phyloP scores from a whole-genome alignment of 805 yeast species.

The Pichia pseudocactophila region DNA sequence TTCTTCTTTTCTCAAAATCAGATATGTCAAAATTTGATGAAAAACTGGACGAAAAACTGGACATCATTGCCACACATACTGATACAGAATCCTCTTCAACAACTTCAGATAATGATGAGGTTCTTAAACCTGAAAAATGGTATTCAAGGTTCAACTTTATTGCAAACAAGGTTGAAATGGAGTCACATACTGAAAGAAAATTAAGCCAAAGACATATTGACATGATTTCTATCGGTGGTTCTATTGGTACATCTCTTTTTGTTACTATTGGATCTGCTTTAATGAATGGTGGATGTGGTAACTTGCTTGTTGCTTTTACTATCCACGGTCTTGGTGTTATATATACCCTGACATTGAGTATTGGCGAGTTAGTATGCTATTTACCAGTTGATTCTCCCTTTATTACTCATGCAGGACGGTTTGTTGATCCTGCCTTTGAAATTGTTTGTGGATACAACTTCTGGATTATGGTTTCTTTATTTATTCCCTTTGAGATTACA shows the following conservation, averaged over 20 bases:
- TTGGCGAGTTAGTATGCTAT: constrained; percentile 75
- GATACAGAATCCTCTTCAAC: too few relatives aligned
- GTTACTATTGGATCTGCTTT: constrained; percentile 63
- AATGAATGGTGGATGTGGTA: constrained; percentile 61
- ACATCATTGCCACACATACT: too few relatives aligned
- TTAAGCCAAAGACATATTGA: constrained; percentile 66
- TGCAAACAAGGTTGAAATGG: neutral
- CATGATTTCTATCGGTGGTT: constrained; percentile 71
- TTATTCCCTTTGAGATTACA: constrained; percentile 76
- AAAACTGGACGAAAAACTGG: too few relatives aligned
- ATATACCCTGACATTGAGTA: constrained; percentile 53
- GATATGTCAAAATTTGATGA: too few relatives aligned
- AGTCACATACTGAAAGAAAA: constrained; percentile 30
- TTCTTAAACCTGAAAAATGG: too few relatives aligned
- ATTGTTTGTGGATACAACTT: constrained; percentile 75
- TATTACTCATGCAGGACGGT: constrained; percentile 62
- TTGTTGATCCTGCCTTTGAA: constrained; percentile 68
- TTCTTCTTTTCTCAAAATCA: too few relatives aligned
- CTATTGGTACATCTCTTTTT: constrained; percentile 74
- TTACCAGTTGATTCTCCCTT: constrained; percentile 74
- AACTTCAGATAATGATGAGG: too few relatives aligned
- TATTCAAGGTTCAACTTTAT: too few relatives aligned
- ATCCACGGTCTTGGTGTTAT: constrained; percentile 63
- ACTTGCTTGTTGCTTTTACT: constrained; percentile 51
- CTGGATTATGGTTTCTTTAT: constrained; percentile 65